These are phyloP conservation scores for Zalaria obscura DNA, from an alignment of 2,329 filamentous ascomycete genomes.

Conservation along the genomic window DNA sequence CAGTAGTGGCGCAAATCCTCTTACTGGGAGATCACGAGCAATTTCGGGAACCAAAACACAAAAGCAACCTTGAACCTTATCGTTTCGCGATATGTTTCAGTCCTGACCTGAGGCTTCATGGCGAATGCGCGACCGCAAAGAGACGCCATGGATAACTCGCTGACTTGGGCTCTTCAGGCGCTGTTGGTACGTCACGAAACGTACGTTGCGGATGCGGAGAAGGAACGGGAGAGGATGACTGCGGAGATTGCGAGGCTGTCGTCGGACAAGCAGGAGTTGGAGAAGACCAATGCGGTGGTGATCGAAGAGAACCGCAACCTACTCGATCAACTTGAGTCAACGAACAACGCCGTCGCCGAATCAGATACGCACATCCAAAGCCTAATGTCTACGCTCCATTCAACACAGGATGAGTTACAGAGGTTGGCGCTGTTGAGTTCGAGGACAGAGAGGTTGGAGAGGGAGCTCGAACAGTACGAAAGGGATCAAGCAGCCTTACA, in stretches of 20 bases:
- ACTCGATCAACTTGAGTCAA: conserved; percentile 67
- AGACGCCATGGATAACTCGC: conserved; percentile 31
- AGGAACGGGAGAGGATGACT: conserved; percentile 61
- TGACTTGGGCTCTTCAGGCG: conserved; percentile 69
- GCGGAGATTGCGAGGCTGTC: conserved; percentile 64
- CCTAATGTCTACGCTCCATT: conserved; percentile 62
- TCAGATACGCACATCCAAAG: conserved; percentile 68
- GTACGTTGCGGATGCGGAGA: conserved; percentile 85
- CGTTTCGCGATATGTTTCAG: conserved; percentile 1
- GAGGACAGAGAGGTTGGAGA: conserved; percentile 65
- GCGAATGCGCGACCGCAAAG: background rate
- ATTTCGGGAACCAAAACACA: background rate
- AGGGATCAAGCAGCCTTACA: conserved; percentile 65
- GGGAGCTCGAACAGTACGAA: conserved; percentile 66
- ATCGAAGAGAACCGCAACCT: conserved; percentile 73
- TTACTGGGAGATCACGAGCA: too few species aligned
- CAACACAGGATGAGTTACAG: conserved; percentile 63
- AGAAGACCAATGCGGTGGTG: conserved; percentile 60
- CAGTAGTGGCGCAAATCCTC: background rate
- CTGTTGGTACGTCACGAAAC: conserved; percentile 83
- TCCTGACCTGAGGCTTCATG: background rate
- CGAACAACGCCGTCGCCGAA: conserved; percentile 66
- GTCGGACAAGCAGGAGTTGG: conserved; percentile 51
- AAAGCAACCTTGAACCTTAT: conserved; percentile 4
- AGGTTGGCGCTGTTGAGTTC: conserved; percentile 59